A percentile compares a stretch with the other conserved stretches of the same genome.
Evolutionary conservation across 2,329 filamentous ascomycete genomes (phyloP).

Genomic region (Aureobasidium sp.): DNA sequence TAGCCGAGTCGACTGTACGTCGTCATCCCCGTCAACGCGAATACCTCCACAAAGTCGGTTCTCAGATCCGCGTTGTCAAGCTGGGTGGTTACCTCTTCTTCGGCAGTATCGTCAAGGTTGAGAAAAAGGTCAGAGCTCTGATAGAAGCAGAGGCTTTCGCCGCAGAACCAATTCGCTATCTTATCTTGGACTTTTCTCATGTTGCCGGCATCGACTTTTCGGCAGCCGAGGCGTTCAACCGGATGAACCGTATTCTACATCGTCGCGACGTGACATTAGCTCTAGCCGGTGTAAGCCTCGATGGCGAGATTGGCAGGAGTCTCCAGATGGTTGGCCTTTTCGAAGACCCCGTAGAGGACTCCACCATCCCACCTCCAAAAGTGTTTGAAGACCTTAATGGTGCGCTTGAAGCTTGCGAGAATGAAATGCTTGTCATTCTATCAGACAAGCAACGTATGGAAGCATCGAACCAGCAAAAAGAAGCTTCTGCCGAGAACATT

Average conservation of each 20-base stretch:
- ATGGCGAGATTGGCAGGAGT: slow-evolving; percentile 66
- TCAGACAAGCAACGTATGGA: slow-evolving; percentile 23
- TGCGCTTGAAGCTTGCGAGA: slow-evolving; percentile 88
- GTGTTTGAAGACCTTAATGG: slow-evolving; percentile 88
- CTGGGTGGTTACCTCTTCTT: slow-evolving; percentile 96
- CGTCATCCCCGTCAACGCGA: slow-evolving; percentile 82
- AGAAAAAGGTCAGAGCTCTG: slow-evolving; percentile 73
- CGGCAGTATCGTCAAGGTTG: slow-evolving; percentile 91
- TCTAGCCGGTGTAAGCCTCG: slow-evolving; percentile 71
- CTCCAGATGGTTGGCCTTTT: slow-evolving; percentile 78
- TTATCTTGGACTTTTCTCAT: slow-evolving; percentile 80
- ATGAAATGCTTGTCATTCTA: slow-evolving; percentile 63
- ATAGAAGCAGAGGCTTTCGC: slow-evolving; percentile 76
- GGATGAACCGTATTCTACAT: slow-evolving; percentile 75
- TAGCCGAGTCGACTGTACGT: slow-evolving; percentile 85
- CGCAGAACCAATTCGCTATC: slow-evolving; percentile 72
- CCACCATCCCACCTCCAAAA: slow-evolving; percentile 36
- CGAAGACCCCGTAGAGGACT: slow-evolving; percentile 62
- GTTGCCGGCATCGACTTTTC: slow-evolving; percentile 95
- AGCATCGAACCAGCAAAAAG: slow-evolving; percentile 1
- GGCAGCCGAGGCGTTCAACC: slow-evolving; percentile 87
- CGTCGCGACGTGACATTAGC: slow-evolving; percentile 72
- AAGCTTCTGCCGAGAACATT: slow-evolving; percentile 41
- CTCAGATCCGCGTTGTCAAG: slow-evolving; percentile 85
- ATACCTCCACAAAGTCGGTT: slow-evolving; percentile 76